These are phyloP conservation scores for Colletotrichum coccodes DNA, from an alignment of 2,329 filamentous ascomycete species.

Conservation along the genomic window DNA sequence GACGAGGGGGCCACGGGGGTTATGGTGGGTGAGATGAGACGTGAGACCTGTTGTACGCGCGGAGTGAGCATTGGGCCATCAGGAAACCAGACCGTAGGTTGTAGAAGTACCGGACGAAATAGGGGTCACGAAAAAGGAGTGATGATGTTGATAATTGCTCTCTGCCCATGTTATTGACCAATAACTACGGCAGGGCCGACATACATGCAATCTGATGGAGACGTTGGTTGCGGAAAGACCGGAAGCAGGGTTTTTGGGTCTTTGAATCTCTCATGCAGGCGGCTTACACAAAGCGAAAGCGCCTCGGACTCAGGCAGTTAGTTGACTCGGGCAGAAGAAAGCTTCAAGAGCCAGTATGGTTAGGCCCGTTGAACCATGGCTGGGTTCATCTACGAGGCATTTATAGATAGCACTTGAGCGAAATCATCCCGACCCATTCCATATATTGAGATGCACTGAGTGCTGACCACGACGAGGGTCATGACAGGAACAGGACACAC, in stretches of 20 bases:
- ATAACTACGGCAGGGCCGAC: background rate
- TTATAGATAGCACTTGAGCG: no score
- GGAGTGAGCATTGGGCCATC: background rate
- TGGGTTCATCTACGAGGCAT: no score
- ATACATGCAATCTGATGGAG: background rate
- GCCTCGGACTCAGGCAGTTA: background rate
- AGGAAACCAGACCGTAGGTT: background rate
- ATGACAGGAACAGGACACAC: background rate
- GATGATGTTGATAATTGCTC: background rate
- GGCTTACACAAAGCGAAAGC: no score
- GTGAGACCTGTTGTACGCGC: background rate
- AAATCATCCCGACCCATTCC: no score
- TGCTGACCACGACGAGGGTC: background rate
- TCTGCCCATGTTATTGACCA: background rate
- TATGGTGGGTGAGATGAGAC: constrained; percentile 14
- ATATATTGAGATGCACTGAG: background rate
- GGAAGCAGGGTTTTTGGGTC: constrained; percentile 11
- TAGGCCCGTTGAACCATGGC: no score
- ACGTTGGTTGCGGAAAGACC: constrained; percentile 13
- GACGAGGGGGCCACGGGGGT: constrained; percentile 3
- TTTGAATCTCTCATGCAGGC: background rate
- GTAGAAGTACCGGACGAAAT: background rate
- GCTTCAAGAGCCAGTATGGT: no score
- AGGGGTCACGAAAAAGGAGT: background rate
- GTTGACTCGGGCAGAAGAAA: no score